A percentile compares a stretch with the other conserved stretches of the same genome.
These are phyloP conservation scores for Carex parvula DNA, from an alignment of 176 grass and related monocot genomes.

Conservation along the genomic window DNA sequence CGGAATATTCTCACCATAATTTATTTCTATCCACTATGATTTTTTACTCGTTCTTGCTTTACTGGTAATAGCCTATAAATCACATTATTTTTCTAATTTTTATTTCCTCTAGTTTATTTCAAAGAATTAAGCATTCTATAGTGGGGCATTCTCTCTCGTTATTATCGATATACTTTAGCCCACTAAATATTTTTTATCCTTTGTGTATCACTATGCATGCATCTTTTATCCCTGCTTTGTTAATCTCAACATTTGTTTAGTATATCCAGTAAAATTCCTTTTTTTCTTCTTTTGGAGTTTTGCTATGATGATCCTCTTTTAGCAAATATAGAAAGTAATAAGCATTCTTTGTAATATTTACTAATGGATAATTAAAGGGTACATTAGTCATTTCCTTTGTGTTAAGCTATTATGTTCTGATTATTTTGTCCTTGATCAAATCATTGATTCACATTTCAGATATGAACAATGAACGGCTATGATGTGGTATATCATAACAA, in stretches of 20 bases:
- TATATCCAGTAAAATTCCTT: background rate
- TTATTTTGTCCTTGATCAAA: background rate
- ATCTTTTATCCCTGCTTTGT: background rate
- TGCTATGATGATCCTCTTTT: background rate
- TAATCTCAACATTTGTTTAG: background rate
- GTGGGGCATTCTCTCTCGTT: background rate
- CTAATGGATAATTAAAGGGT: background rate
- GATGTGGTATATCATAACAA: background rate
- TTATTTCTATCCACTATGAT: background rate
- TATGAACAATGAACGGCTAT: conserved; percentile 10
- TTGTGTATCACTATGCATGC: background rate
- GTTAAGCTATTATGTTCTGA: too few relatives aligned
- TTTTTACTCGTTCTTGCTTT: background rate
- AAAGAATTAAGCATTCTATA: background rate
- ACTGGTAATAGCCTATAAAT: background rate
- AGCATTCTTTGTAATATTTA: background rate
- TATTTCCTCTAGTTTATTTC: background rate
- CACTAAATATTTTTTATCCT: background rate
- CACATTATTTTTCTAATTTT: background rate
- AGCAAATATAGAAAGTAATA: background rate
- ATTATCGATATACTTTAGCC: background rate
- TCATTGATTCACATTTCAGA: conserved; percentile 3
- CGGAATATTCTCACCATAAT: background rate
- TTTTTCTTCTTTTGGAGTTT: background rate
- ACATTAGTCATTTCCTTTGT: background rate